Conservation (phyloP, 352 stramenopile genomes). For the Pelagophyceae sp. region DNA sequence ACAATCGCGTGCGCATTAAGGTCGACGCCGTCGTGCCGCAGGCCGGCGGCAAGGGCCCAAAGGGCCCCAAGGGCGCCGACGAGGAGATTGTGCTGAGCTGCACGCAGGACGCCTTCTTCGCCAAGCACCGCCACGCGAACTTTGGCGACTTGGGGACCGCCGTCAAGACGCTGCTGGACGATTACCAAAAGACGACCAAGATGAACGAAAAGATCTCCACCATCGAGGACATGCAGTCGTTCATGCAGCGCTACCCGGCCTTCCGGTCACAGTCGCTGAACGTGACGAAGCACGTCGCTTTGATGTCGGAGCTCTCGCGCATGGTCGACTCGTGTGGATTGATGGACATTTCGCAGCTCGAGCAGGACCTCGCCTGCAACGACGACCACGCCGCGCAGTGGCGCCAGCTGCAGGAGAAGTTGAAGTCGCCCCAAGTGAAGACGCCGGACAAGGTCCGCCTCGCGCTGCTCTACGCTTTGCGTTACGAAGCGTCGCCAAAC, state of each 20-base stretch:
- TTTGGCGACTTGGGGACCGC: conserved; percentile 85
- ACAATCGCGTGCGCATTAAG: conserved; percentile 82
- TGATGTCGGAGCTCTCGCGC: conserved; percentile 93
- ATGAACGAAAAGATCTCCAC: conserved; percentile 74
- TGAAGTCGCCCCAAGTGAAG: conserved; percentile 58
- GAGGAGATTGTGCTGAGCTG: conserved; percentile 91
- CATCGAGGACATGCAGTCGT: conserved; percentile 97
- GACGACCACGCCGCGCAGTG: conserved; percentile 63
- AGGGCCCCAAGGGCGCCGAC: conserved; percentile 83
- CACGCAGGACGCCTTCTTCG: conserved; percentile 92
- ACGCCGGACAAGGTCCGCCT: conserved; percentile 94
- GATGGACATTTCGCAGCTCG: conserved; percentile 96
- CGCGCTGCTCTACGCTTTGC: conserved; percentile 92
- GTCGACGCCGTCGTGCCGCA: conserved; percentile 56
- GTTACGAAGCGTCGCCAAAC: conserved; percentile 81
- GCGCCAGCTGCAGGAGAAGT: conserved; percentile 60
- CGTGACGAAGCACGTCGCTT: conserved; percentile 96
- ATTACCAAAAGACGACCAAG: conserved; percentile 83
- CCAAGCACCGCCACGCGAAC: conserved; percentile 89
- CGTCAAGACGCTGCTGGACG: conserved; percentile 86
- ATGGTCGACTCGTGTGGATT: conserved; percentile 88
- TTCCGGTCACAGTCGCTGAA: conserved; percentile 88
- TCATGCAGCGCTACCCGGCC: conserved; percentile 93
- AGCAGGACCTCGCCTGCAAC: conserved; percentile 76
- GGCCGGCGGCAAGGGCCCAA: conserved; percentile 79